phyloP scores from a whole-genome alignment of 2,329 filamentous ascomycete genomes.

The Ophiocordyceps sinensis region DNA sequence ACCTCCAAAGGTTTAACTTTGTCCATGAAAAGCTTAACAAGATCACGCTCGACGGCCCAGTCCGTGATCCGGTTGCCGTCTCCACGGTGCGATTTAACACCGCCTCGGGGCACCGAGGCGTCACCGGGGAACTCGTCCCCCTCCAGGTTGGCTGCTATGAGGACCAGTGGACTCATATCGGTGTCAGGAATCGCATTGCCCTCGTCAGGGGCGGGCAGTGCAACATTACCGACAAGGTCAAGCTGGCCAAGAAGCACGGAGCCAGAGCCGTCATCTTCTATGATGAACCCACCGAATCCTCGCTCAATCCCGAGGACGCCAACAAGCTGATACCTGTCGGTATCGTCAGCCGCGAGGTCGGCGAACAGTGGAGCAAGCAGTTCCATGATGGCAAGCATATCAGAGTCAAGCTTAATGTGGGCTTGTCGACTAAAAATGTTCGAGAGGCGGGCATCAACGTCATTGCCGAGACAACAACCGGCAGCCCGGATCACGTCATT shows the following conservation, averaged over 20 bases:
- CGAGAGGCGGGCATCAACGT: conserved; percentile 22
- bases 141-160: conserved; percentile 22
- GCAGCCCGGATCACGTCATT: conserved; percentile 23
- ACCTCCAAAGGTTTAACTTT: conserved; percentile 30
- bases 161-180: conserved; percentile 29
- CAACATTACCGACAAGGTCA: conserved; percentile 25
- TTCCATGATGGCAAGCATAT: conserved; percentile 15
- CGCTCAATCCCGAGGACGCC: conserved; percentile 27
- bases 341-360: conserved; percentile 16
- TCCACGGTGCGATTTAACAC: conserved; percentile 31
- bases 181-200: conserved; percentile 16
- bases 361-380: conserved; percentile 15
- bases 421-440: conserved; percentile 17
- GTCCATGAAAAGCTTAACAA: conserved; percentile 26
- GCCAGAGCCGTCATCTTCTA: conserved; percentile 38
- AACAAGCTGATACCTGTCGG: conserved; percentile 18
- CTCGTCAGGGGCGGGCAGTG: conserved; percentile 30
- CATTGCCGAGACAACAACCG: conserved; percentile 23
- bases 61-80: conserved; percentile 27
- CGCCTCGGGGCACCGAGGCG: conserved; percentile 23
- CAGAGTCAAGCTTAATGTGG: conserved; percentile 15
- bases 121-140: conserved; percentile 19
- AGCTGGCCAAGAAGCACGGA: conserved; percentile 24
- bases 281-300: conserved; percentile 36
- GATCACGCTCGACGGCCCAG: conserved; percentile 28